Evolutionary conservation across 192 early-diverging fungal species (phyloP).

Genomic region (Piromyces sp.): DNA sequence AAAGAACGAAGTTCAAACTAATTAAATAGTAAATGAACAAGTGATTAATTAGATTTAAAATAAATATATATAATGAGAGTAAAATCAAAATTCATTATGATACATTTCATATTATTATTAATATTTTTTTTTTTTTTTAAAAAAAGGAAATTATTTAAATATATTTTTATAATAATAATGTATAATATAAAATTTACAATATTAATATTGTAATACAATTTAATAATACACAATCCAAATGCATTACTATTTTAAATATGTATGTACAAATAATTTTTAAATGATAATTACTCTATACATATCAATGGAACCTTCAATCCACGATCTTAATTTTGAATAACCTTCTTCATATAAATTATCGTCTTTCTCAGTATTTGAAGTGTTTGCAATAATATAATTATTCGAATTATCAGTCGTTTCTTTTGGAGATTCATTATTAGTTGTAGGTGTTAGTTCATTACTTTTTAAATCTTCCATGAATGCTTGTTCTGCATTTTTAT

Average conservation of each 20-base stretch:
- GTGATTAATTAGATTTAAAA: no score
- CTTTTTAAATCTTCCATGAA: not conserved
- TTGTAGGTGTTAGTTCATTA: not conserved
- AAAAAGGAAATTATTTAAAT: no score
- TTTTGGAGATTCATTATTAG: not conserved
- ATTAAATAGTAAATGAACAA: not conserved
- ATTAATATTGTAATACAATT: no score
- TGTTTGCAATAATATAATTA: not conserved
- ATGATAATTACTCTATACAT: slow-evolving; percentile 56
- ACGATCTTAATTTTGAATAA: slow-evolving; percentile 59
- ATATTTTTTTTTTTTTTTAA: no score
- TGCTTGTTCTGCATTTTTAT: not conserved
- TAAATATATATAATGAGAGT: no score
- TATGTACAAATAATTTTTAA: no score
- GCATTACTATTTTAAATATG: no score
- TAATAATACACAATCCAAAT: no score
- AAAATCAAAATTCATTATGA: no score
- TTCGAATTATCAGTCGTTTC: not conserved
- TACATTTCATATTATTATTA: no score
- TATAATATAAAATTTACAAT: no score
- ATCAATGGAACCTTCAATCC: slow-evolving; percentile 89
- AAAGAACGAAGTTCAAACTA: not conserved
- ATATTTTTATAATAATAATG: no score
- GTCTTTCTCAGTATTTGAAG: not conserved
- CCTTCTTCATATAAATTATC: slow-evolving; percentile 57